Base-by-base conservation (phyloP, 2,329 filamentous ascomycete genomes). In the Paraphoma sp. region DNA sequence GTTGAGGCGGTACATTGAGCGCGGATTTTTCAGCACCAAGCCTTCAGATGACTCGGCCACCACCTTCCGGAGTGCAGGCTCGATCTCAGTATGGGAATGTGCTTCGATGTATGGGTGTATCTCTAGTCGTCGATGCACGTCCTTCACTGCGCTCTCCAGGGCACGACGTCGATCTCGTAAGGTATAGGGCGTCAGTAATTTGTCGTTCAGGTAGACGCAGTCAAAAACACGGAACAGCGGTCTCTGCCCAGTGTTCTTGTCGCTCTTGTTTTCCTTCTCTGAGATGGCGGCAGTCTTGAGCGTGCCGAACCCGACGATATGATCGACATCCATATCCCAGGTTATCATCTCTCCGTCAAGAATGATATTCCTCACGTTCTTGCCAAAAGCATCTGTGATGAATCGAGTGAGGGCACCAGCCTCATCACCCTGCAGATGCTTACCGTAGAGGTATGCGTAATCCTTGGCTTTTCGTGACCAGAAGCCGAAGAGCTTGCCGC, bases 321-420 rank as follows among this genome's bases (percentile, higher is more conserved):
- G 90, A 78, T 97, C 90, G 48, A 90, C 83, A 44, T 89, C 87
- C 58, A 93, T 91, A 71, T 98, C 92, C 95, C 95, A 99, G 0
- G 93, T 97, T 55, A 99, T 93, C 95, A 99, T 99, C 75, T 99
- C 95, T 9, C 95, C 95, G 68, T 99, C 95, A 0, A 99, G 83
- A 48, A 99, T 97, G 62, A 97, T 84, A 70, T 91, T 97, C 14
- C 89, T 84, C 0, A 98, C 92, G 1, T 89, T 88, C 0, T 87
- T 80, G 2, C 87, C 82, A 73, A 99, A 98, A 0, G 92, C 92
- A 41, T 87, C 82, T 50, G 86, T 86, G 17, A 98, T 81, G 72
- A 96, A 89, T 33, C 92, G 85, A 0, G 94, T 97, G 50, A 98
- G 76, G 6, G 93, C 88, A 7, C 90, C 89, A 41, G 88, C 87